Base-by-base conservation (phyloP, 2,329 filamentous ascomycete genomes). In the Colletotrichum sp. region DNA sequence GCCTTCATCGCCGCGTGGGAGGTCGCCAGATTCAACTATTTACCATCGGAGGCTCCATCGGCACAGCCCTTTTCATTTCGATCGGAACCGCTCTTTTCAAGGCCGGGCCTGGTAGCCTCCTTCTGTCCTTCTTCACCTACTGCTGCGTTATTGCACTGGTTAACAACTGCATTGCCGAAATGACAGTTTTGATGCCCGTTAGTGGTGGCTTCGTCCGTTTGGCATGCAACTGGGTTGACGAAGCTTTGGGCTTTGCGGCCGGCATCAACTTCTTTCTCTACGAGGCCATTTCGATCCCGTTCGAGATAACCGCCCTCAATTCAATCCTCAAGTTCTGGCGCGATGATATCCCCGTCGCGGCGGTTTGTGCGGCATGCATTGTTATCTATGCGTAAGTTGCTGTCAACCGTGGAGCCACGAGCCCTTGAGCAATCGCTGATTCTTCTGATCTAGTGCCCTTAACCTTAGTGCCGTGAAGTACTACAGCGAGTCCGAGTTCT, bases 401-500 rank as follows among this genome's bases (percentile, higher is more conserved):
- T 32, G 0, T 26, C 67, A 18, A 39, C 9, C 4, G 1, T 32
- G 26, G 57, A 8, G 26, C 24, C 9, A 10, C 15, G 1, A 32
- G 0, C 57, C 13, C 2, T 16, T n/a, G 16, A 60, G 57, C 5
- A 60, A 32, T 16, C 16, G 16, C 16, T 44, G 13, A 24, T 32
- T 1, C 10, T 0, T 60, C 3, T 4, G 1, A 6, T 10, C 13
- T 18, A 71, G 59, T 24, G 5, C 13, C 4, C 13, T 74, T 3
- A 74, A 74, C 32, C 21, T 74, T 2, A 44, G 69, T 2, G 67
- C 66, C 34, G 92, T 94, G 49, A 88, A 90, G 77, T 92, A 86
- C 84, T 94, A 92, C 79, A 93, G 93, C 78, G 92, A 94, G 81
- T 90, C 93, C 13, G 94, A 96, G 81, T 96, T 96, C 80, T 92